Conservation (phyloP, 2,329 filamentous ascomycete species). For the Paradendryphiella salina region DNA sequence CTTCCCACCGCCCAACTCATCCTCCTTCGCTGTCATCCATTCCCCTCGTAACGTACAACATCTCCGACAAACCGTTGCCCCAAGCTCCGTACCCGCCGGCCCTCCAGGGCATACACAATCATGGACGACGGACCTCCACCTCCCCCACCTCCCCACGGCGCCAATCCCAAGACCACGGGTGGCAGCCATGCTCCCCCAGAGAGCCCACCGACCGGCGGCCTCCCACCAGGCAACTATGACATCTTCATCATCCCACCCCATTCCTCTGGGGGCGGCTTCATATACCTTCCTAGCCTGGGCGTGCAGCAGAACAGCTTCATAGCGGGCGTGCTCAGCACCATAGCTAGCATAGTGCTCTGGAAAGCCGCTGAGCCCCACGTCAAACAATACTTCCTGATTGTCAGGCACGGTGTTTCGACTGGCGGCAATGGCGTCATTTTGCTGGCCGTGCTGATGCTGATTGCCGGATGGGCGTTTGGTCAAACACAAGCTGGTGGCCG, state of each 20-base stretch:
- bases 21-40: slow-evolving; percentile 5
- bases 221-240: slow-evolving; percentile 91
- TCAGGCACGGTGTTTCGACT: slow-evolving; percentile 58
- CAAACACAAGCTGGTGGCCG: slow-evolving; percentile 62
- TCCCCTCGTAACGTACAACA: neutral
- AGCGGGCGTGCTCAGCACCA: slow-evolving; percentile 77
- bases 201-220: slow-evolving; percentile 52
- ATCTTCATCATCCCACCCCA: slow-evolving; percentile 96
- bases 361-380: slow-evolving; percentile 73
- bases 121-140: slow-evolving; percentile 62
- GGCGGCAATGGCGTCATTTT: slow-evolving; percentile 74
- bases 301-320: slow-evolving; percentile 89
- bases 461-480: slow-evolving; percentile 77
- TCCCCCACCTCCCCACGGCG: slow-evolving; percentile 83
- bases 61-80: slow-evolving; percentile 15
- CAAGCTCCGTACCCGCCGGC: slow-evolving; percentile 20
- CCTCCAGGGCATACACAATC: slow-evolving; percentile 32
- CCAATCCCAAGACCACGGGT: slow-evolving; percentile 65
- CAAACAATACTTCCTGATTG: slow-evolving; percentile 70
- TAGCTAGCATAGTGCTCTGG: slow-evolving; percentile 73
- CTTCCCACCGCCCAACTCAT: slow-evolving; percentile 13
- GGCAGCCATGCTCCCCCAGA: slow-evolving; percentile 32
- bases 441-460: slow-evolving; percentile 71
- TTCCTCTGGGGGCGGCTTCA: slow-evolving; percentile 82
- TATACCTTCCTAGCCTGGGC: slow-evolving; percentile 89